phyloP scores from a whole-genome alignment of 2,329 filamentous ascomycete species.

The Malbranchea zuffiana region DNA sequence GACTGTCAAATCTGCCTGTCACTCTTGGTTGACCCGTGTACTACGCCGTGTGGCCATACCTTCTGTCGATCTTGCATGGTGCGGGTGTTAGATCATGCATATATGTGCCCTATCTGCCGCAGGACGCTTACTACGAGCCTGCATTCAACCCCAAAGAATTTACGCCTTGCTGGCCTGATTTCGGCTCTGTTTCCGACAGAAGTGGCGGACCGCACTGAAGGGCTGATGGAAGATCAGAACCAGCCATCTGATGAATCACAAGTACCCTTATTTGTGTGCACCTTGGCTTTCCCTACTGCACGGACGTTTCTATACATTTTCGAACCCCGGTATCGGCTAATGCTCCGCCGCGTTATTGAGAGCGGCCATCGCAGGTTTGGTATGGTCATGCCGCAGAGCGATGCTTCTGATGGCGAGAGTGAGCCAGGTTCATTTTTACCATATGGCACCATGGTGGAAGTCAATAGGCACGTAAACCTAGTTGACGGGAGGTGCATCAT shows the following conservation, averaged over 20 bases:
- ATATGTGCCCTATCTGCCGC: conserved; percentile 71
- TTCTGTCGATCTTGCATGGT: conserved; percentile 74
- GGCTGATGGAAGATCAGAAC: conserved; percentile 48
- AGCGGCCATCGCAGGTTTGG: conserved; percentile 63
- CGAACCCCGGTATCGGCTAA: conserved; percentile 80
- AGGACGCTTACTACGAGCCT: conserved; percentile 47
- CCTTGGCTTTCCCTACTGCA: conserved; percentile 69
- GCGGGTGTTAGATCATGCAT: conserved; percentile 64
- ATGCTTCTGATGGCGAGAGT: conserved; percentile 39
- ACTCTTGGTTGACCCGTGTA: conserved; percentile 69
- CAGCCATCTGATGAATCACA: conserved; percentile 46
- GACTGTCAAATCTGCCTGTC: conserved; percentile 86
- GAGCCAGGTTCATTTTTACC: conserved; percentile 51
- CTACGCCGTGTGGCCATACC: conserved; percentile 78
- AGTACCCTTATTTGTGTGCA: conserved; percentile 69
- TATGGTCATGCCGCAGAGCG: conserved; percentile 63
- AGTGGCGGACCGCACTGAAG: conserved; percentile 46
- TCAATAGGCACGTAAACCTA: conserved; percentile 62
- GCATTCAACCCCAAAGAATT: conserved; percentile 47
- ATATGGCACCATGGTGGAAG: conserved; percentile 67
- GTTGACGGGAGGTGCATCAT: conserved; percentile 72
- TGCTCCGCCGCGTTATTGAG: conserved; percentile 69
- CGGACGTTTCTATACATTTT: conserved; percentile 85
- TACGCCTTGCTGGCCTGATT: conserved; percentile 52
- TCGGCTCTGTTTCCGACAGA: conserved; percentile 59